phyloP scores from a whole-genome alignment of 2,329 filamentous ascomycete genomes.

The Phialophora chinensis region DNA sequence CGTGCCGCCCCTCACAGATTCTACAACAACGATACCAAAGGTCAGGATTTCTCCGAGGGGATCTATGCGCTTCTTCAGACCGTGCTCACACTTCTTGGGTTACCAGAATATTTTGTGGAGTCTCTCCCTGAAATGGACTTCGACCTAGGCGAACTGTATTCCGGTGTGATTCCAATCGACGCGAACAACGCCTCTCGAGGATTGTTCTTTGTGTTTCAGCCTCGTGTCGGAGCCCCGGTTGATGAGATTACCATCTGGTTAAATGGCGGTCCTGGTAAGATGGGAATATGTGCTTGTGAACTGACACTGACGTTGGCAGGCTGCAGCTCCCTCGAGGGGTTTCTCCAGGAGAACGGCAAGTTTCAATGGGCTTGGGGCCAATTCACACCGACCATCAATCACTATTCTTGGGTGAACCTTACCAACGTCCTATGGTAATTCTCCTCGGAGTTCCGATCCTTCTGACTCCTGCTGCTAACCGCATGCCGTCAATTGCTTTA shows the following conservation, averaged over 20 bases:
- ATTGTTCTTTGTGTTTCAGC: conserved; percentile 36
- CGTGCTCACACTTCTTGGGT: background rate
- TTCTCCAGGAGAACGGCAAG: conserved; percentile 45
- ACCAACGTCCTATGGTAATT: conserved; percentile 47
- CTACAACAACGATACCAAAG: conserved; percentile 2
- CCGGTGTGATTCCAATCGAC: conserved; percentile 29
- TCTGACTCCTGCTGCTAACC: background rate
- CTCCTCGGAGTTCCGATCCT: background rate
- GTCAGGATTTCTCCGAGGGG: background rate
- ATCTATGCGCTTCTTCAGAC: background rate
- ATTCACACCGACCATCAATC: conserved; percentile 40
- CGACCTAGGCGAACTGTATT: conserved; percentile 31
- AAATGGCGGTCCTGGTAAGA: conserved; percentile 37
- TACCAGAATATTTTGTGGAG: conserved; percentile 30
- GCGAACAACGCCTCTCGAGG: conserved; percentile 25
- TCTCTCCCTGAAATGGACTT: conserved; percentile 29
- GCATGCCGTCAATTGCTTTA: background rate
- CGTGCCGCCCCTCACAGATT: background rate
- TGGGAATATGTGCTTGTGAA: background rate
- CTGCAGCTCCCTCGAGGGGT: conserved; percentile 40
- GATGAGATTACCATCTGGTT: conserved; percentile 37
- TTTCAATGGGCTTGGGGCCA: conserved; percentile 41
- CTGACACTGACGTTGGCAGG: conserved; percentile 3
- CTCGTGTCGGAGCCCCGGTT: conserved; percentile 33
- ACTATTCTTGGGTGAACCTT: conserved; percentile 46